Evolutionary conservation across 139 green algal species (phyloP), one percentile per base, ranked within the genome.

Genomic region (Yamagishiella unicocca): DNA sequence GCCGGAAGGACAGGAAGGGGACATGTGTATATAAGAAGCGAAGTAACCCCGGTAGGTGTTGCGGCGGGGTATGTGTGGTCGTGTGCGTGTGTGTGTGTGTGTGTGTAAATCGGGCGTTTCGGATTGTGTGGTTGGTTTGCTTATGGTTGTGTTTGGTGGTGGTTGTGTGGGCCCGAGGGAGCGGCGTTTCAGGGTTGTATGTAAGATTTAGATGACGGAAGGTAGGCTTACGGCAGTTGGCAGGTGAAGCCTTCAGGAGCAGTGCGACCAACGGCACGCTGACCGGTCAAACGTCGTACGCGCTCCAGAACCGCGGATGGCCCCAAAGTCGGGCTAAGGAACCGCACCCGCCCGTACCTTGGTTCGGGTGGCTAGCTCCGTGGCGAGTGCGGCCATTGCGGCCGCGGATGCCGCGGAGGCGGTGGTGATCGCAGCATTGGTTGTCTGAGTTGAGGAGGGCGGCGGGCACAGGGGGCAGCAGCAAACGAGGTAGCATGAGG

Each of bases 361-460:
- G 38, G 38, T 61, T 19, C 78, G 25, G 27, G 38, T 27, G 3
- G 78, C 38, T 0, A 61, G 10, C 61, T 84, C 78, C 1, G 8
- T 17, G 0, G 58, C 58, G 6, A 74, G 78, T 9, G 38, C 55
- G 1, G 24, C 27, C 14, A 73, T 2, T 2, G 58, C 78, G 12
- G 55, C 29, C 1, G 38, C 42, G n/a, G 14, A 33, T 14, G 54
- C 78, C 5, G 76, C 50, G 35, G 76, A 83, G 54, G 76, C 53
- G 76, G 76, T 71, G 33, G 76, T 72, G 46, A 83, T 37, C 22
- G 76, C 76, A 4, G 71, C 53, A 27, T 55, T 71, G 33, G 54
- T 71, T 1, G 27, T 31, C 67, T 75, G 67, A 35, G 37, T 35
- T 19, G 8, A 4, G 19, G 37, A 14, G 8, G 67, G 37, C 12